phyloP scores from a whole-genome alignment of 164 flowering plant species.

The Liquidambar formosana region DNA sequence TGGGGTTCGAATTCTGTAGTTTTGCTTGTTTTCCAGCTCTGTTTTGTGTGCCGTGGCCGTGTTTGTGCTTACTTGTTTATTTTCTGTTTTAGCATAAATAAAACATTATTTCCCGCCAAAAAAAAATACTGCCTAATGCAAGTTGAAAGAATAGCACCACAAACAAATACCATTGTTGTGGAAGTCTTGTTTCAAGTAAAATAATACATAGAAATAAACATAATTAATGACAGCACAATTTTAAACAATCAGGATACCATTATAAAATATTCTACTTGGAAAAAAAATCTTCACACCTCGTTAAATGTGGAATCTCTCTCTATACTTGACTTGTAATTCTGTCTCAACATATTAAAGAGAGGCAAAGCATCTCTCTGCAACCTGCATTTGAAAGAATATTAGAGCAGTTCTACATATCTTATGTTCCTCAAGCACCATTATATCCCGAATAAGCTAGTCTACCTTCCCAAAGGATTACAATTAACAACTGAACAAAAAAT shows the following conservation, averaged over 20 bases:
- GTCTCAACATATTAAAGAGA: conserved; percentile 75
- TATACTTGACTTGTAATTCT: conserved; percentile 63
- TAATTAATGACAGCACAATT: neutral
- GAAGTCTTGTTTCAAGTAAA: too few relatives aligned
- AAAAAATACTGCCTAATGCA: too few relatives aligned
- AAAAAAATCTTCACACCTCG: conserved; percentile 51
- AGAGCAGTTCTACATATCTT: neutral
- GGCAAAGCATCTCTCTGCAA: conserved; percentile 97
- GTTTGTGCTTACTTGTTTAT: too few relatives aligned
- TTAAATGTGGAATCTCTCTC: conserved; percentile 73
- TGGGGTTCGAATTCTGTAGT: too few relatives aligned
- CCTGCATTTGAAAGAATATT: conserved; percentile 38
- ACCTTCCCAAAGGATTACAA: neutral
- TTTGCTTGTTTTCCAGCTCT: too few relatives aligned
- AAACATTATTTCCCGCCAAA: neutral
- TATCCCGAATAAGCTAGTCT: neutral
- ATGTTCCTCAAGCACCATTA: neutral
- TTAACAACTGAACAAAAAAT: neutral
- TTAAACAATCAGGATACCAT: neutral
- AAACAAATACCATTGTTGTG: neutral
- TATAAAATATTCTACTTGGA: neutral
- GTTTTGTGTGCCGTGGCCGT: too few relatives aligned
- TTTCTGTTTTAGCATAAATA: too few relatives aligned
- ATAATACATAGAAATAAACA: neutral
- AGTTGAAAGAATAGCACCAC: neutral